A percentile compares a stretch with the other conserved stretches of the same genome.
Conservation (phyloP, 257 asterid species). For the Solanum pinnatisectum region DNA sequence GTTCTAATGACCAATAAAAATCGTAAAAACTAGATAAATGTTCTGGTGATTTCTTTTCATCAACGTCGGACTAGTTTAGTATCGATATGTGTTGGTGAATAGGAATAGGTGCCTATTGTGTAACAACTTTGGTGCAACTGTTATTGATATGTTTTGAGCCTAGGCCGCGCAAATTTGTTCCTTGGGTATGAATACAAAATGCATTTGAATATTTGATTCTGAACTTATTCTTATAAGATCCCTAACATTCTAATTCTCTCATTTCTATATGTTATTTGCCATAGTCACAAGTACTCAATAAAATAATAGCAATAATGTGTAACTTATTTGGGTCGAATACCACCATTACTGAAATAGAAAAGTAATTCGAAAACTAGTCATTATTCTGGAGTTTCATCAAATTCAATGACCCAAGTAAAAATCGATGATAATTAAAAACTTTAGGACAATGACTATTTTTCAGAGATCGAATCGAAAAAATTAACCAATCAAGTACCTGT, state of each 20-base stretch:
- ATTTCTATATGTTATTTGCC: too few relatives aligned
- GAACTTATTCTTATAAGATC: not conserved
- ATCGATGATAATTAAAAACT: not conserved
- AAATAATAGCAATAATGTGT: not conserved
- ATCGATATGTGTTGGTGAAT: not conserved
- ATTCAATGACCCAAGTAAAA: not conserved
- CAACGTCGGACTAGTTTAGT: accelerated
- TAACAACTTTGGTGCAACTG: not conserved
- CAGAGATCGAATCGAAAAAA: not conserved
- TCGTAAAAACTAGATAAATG: too few relatives aligned
- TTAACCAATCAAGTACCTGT: slow-evolving; percentile 31
- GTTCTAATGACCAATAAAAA: not conserved
- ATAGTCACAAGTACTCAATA: not conserved
- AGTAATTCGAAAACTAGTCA: too few relatives aligned
- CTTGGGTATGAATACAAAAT: not conserved
- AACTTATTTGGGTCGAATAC: not conserved
- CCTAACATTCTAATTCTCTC: not conserved
- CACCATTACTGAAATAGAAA: not conserved
- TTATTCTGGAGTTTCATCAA: not conserved
- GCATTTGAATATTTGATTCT: accelerated
- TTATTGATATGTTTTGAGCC: not conserved
- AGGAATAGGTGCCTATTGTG: not conserved
- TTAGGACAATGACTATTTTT: not conserved
- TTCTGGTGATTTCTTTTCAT: not conserved
- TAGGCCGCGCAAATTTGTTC: not conserved